Evolutionary conservation across 352 stramenopile genomes (phyloP), one percentile per base, ranked within the genome.

Genomic region (Phytophthora sansomeana): DNA sequence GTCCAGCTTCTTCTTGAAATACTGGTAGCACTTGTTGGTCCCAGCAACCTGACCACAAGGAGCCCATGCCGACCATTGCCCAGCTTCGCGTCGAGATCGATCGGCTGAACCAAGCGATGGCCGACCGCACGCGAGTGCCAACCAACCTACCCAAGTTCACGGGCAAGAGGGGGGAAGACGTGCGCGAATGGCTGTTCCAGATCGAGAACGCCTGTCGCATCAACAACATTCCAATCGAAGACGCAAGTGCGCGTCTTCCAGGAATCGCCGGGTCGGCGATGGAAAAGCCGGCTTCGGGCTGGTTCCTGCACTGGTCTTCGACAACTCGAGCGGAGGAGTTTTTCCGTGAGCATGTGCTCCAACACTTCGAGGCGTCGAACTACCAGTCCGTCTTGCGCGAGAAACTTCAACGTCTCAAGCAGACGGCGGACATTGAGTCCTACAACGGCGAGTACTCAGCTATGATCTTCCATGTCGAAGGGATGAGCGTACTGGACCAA

Each of bases 11-110:
- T 36, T 36, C 29, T 14, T 52, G 50, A 47, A 38, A 47, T 36
- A 57, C 50, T 47, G 50, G 50, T 57, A 57, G 35, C 50, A 58
- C 35, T 49, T 58, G 35, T 58, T 58, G 51, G 36, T 48, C 51
- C 36, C 35, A 58, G 38, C 24, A 28, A 48, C 35, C 36, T 58
- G 21, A 35, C 7, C n/a, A 47, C n/a, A 43, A 58, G 19, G 19
- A 58, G 33, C 51, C 21, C 51, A 58, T 58, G 51, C 36, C 51
- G 24, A 58, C 33, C 1, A 58, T 1, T 35, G 50, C 32, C 2
- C 50, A 58, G 30, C 55, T 54, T 21, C 55, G n/a, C 6, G 39
- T 33, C 38, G 55, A 39, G 19, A 55, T 63, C 6, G 55, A 44
- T 39, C 36, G 14, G 13, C 36, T 63, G 3, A 44, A 46, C 8